These are phyloP conservation scores for Schwanniomyces yamadae DNA, from an alignment of 805 yeast species.

Conservation along the genomic window DNA sequence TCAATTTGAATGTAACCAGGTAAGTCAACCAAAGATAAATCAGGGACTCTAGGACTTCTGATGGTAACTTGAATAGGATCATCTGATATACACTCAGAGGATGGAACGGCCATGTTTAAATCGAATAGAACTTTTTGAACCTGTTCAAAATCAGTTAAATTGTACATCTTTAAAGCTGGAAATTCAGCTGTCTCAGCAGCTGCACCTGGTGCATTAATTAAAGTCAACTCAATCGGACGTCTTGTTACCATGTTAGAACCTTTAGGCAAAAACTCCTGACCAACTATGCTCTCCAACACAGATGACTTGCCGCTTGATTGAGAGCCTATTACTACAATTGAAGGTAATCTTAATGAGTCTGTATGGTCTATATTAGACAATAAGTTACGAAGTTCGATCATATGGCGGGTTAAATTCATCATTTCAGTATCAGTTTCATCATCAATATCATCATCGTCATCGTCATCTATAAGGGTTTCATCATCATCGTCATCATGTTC, in stretches of 20 bases:
- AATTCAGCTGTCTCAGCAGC: slow-evolving; percentile 91
- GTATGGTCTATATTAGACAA: slow-evolving; percentile 72
- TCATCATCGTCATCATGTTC: slow-evolving; percentile 54
- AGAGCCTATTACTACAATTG: slow-evolving; percentile 95
- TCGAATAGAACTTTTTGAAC: slow-evolving; percentile 87
- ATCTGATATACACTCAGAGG: slow-evolving; percentile 77
- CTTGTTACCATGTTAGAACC: slow-evolving; percentile 98
- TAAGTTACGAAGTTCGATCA: slow-evolving; percentile 91
- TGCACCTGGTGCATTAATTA: slow-evolving; percentile 77
- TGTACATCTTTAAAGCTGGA: slow-evolving; percentile 81
- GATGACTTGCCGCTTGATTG: slow-evolving; percentile 98
- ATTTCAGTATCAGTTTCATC: slow-evolving; percentile 74
- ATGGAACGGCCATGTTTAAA: slow-evolving; percentile 89
- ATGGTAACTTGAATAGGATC: slow-evolving; percentile 94
- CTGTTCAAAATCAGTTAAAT: slow-evolving; percentile 81
- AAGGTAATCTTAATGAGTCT: slow-evolving; percentile 79
- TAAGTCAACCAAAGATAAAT: slow-evolving; percentile 87
- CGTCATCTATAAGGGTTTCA: slow-evolving; percentile 46
- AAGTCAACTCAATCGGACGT: slow-evolving; percentile 92
- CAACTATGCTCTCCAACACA: slow-evolving; percentile 92
- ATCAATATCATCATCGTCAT: slow-evolving; percentile 43
- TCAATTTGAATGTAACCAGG: slow-evolving; percentile 98
- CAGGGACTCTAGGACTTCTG: slow-evolving; percentile 85
- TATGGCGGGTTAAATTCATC: slow-evolving; percentile 85
- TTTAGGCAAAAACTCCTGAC: slow-evolving; percentile 96